These are phyloP conservation scores for Cubamyces sp. DNA, from an alignment of 768 basidiomycete species.

Conservation along the genomic window DNA sequence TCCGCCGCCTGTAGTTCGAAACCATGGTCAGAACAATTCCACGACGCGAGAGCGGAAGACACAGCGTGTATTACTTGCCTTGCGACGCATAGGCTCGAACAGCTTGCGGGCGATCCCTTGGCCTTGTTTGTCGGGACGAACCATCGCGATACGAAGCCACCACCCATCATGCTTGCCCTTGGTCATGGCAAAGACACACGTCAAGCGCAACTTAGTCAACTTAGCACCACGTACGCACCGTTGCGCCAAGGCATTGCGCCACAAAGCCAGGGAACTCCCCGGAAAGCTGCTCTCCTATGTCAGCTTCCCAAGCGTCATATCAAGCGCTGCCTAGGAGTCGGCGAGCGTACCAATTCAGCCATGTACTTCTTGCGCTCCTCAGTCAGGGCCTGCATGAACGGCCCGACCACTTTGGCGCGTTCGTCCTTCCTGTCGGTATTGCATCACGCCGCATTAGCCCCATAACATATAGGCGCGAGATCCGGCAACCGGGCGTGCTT, in stretches of 20 bases:
- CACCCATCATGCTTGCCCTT: slow-evolving; percentile 7
- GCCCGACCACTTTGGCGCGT: background rate
- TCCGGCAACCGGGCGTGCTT: background rate
- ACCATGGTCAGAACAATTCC: background rate
- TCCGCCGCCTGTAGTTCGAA: background rate
- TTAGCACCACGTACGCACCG: background rate
- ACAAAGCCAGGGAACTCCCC: background rate
- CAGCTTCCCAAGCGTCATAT: too few species aligned
- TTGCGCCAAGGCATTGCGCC: background rate
- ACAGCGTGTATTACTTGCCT: background rate
- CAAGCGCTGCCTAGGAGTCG: too few species aligned
- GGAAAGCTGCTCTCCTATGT: background rate
- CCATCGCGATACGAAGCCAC: slow-evolving; percentile 10
- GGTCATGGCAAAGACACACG: background rate
- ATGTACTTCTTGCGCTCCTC: slow-evolving; percentile 4
- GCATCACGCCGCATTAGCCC: background rate
- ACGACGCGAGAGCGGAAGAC: background rate
- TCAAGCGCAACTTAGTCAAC: too few species aligned
- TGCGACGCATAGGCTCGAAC: slow-evolving; percentile 1
- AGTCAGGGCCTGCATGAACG: background rate
- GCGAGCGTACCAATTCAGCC: background rate
- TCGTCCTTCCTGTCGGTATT: slow-evolving; percentile 3
- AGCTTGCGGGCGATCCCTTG: slow-evolving; percentile 6
- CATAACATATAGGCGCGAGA: background rate
- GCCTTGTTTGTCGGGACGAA: background rate